Evolutionary conservation across 306 rosid genomes (phyloP).

Genomic region (Fragaria nilgerrensis): DNA sequence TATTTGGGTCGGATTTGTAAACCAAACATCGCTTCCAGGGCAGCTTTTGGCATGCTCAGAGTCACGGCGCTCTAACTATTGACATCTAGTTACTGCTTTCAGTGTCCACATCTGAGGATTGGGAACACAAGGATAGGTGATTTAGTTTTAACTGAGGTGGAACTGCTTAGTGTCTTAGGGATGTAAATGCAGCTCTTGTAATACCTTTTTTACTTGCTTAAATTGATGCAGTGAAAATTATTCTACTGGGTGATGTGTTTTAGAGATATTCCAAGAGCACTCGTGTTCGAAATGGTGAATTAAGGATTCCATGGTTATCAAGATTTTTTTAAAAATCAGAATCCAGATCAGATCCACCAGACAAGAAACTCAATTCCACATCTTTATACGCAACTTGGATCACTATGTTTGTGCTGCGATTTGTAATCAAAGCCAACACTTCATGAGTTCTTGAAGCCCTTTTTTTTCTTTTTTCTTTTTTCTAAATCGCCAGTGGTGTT

Average conservation of each 20-base stretch:
- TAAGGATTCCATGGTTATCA: too few species aligned
- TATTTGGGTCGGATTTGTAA: slow-evolving; percentile 32
- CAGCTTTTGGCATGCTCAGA: slow-evolving; percentile 32
- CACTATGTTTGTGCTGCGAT: too few species aligned
- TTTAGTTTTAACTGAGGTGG: slow-evolving; percentile 27
- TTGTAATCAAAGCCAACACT: too few species aligned
- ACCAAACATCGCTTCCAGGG: slow-evolving; percentile 26
- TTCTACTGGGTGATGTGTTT: not conserved
- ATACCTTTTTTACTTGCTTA: slow-evolving; percentile 26
- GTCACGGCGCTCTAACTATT: slow-evolving; percentile 33
- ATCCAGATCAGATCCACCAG: too few species aligned
- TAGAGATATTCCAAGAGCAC: too few species aligned
- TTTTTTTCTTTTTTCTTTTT: too few species aligned
- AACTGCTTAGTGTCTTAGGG: slow-evolving; percentile 23
- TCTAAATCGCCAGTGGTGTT: too few species aligned
- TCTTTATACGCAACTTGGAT: too few species aligned
- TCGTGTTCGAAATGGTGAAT: too few species aligned
- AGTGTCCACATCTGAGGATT: slow-evolving; percentile 23
- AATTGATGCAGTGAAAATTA: slow-evolving; percentile 19
- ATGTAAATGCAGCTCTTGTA: slow-evolving; percentile 46
- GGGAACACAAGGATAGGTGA: slow-evolving; percentile 14
- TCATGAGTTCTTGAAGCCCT: too few species aligned
- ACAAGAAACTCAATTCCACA: too few species aligned
- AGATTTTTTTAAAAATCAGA: too few species aligned
- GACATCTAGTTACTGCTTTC: slow-evolving; percentile 21